A percentile compares a stretch with the other conserved stretches of the same genome.
These are phyloP conservation scores for Fusarium goolgardi DNA, from an alignment of 2,329 filamentous ascomycete species.

Conservation along the genomic window DNA sequence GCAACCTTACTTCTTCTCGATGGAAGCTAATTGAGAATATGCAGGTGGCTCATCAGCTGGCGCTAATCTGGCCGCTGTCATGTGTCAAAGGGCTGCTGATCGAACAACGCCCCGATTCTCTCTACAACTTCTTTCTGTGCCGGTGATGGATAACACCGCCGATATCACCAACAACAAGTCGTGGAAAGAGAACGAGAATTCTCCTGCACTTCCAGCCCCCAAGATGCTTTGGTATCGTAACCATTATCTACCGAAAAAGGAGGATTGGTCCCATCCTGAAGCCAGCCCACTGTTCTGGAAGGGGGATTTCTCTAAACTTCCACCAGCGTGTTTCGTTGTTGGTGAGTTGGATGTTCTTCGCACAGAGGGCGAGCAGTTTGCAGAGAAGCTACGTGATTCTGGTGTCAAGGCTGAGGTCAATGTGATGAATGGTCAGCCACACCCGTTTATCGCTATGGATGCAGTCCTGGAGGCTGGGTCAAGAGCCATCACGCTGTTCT, in stretches of 20 bases:
- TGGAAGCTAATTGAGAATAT: not conserved
- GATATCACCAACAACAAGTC: not conserved
- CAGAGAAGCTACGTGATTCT: not conserved
- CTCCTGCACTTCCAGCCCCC: not conserved
- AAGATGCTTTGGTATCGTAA: conserved; percentile 28
- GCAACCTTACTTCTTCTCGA: no score
- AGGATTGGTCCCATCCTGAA: not conserved
- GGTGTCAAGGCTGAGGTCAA: conserved; percentile 1
- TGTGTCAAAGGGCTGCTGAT: conserved; percentile 25
- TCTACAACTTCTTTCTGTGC: conserved; percentile 18
- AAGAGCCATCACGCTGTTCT: conserved; percentile 9
- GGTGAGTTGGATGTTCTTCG: conserved; percentile 11
- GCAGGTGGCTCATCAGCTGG: conserved; percentile 23
- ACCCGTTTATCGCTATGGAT: conserved; percentile 28
- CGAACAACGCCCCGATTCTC: not conserved
- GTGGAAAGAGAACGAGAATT: conserved; percentile 15
- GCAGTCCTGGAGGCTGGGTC: conserved; percentile 17
- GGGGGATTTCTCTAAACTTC: conserved; percentile 9
- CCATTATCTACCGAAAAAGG: conserved; percentile 4
- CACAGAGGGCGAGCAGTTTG: conserved; percentile 15
- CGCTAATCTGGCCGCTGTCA: conserved; percentile 14
- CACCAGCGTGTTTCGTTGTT: conserved; percentile 19
- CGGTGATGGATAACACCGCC: conserved; percentile 21
- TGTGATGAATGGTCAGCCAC: conserved; percentile 16
- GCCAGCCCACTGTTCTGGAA: not conserved